phyloP scores from a whole-genome alignment of 2,329 filamentous ascomycete species.

The Fusarium sp. region DNA sequence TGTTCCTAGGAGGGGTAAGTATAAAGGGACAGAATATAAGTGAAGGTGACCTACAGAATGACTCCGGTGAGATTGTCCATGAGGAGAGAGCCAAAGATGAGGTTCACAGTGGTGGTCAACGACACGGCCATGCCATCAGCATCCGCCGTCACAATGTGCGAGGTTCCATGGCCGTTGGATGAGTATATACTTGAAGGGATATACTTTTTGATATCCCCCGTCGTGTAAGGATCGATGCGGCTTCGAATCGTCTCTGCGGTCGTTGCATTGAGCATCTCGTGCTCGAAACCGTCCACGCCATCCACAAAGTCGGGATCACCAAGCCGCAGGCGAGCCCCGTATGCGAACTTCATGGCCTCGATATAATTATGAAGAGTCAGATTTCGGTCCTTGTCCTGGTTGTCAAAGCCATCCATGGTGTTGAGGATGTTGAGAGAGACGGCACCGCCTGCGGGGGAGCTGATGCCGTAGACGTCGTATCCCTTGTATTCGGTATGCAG shows the following conservation, averaged over 20 bases:
- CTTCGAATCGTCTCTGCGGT: constrained; percentile 73
- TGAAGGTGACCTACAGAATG: constrained; percentile 72
- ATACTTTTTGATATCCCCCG: constrained; percentile 82
- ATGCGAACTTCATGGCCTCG: constrained; percentile 92
- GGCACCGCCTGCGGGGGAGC: constrained; percentile 84
- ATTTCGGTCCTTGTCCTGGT: constrained; percentile 70
- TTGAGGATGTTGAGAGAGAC: constrained; percentile 85
- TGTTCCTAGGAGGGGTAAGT: constrained; percentile 59
- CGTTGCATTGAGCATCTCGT: constrained; percentile 74
- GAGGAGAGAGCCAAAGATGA: constrained; percentile 85
- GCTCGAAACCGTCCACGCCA: constrained; percentile 75
- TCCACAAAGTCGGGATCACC: constrained; percentile 86
- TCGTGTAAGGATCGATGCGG: constrained; percentile 80
- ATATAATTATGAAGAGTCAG: constrained; percentile 86
- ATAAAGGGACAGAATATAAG: constrained; percentile 49
- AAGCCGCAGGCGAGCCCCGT: constrained; percentile 82
- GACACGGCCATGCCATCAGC: constrained; percentile 81
- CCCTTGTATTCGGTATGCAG: constrained; percentile 78
- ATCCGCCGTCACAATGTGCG: constrained; percentile 82
- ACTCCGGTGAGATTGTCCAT: constrained; percentile 88
- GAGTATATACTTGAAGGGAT: constrained; percentile 77
- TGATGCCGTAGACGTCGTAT: constrained; percentile 78
- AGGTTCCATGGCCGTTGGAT: constrained; percentile 81
- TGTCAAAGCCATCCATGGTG: constrained; percentile 81
- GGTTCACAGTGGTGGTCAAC: constrained; percentile 89